These are phyloP conservation scores for Yamadazyma songkhlaensis DNA, from an alignment of 1,139 yeast species.

Conservation along the genomic window DNA sequence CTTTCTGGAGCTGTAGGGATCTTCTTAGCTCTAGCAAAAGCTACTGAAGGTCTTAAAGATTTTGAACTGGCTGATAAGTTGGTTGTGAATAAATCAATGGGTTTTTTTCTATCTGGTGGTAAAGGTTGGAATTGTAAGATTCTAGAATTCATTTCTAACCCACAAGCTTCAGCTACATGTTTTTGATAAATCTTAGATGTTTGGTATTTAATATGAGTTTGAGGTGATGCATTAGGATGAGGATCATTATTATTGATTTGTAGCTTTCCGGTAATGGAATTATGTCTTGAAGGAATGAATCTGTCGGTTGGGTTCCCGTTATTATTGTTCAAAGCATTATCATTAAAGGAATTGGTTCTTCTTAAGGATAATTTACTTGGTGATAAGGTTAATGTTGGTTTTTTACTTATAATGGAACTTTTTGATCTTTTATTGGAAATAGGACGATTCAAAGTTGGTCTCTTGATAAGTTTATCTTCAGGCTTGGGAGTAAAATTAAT, in stretches of 20 bases:
- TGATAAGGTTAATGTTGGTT: conserved; percentile 13
- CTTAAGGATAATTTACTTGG: conserved; percentile 23
- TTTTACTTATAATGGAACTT: conserved; percentile 10
- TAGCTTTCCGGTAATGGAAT: conserved; percentile 40
- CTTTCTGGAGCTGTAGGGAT: conserved; percentile 89
- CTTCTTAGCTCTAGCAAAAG: conserved; percentile 59
- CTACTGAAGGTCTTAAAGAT: conserved; percentile 43
- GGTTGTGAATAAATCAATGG: conserved; percentile 46
- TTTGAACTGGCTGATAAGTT: conserved; percentile 8
- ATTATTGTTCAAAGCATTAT: conserved; percentile 10
- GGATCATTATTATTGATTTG: conserved; percentile 29
- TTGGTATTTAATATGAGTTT: conserved; percentile 63
- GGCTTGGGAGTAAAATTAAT: conserved; percentile 15
- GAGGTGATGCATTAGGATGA: conserved; percentile 49
- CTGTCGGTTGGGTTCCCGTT: conserved; percentile 24
- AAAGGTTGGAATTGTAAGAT: conserved; percentile 83
- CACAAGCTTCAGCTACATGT: conserved; percentile 94
- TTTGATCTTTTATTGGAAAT: conserved; percentile 15
- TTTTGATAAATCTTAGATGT: conserved; percentile 71
- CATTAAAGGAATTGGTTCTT: conserved; percentile 33
- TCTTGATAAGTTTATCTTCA: conserved; percentile 10
- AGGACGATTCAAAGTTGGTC: conserved; percentile 19
- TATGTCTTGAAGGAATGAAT: conserved; percentile 46
- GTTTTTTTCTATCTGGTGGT: conserved; percentile 72
- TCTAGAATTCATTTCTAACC: conserved; percentile 78